phyloP scores from a whole-genome alignment of 306 rosid genomes.

The Corylus americana region DNA sequence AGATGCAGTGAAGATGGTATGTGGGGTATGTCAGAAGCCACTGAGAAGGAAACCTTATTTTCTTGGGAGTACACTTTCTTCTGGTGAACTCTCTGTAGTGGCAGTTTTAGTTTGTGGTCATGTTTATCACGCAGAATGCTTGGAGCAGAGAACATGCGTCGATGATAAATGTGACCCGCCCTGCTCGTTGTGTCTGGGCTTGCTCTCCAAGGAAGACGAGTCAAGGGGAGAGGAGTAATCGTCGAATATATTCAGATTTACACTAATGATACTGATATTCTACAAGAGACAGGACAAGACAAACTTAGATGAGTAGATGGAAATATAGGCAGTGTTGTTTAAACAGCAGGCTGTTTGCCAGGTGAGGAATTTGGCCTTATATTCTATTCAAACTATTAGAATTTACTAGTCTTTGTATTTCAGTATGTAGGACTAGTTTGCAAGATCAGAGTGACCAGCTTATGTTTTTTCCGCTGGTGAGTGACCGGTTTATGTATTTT shows the following conservation, averaged over 20 bases:
- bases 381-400: not conserved
- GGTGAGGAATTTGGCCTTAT: not conserved
- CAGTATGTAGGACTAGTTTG: not conserved
- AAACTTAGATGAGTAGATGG: slow-evolving; percentile 18
- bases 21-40: slow-evolving; percentile 72
- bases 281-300: slow-evolving; percentile 17
- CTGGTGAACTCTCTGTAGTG: slow-evolving; percentile 62
- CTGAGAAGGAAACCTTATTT: slow-evolving; percentile 53
- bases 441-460: slow-evolving; percentile 18
- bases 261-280: slow-evolving; percentile 25
- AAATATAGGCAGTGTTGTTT: slow-evolving; percentile 19
- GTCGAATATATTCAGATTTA: slow-evolving; percentile 8
- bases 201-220: slow-evolving; percentile 37
- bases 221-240: slow-evolving; percentile 33
- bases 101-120: slow-evolving; percentile 91
- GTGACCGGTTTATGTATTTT: too few relatives aligned
- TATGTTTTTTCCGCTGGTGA: not conserved
- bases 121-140: slow-evolving; percentile 81
- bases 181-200: slow-evolving; percentile 62
- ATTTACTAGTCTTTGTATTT: slow-evolving; percentile 13
- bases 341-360: not conserved
- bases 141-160: slow-evolving; percentile 59
- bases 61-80: slow-evolving; percentile 47
- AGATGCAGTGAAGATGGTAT: slow-evolving; percentile 51
- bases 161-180: slow-evolving; percentile 71